Percentiles rank a stretch among this genome's conserved stretches.
phyloP scores from a whole-genome alignment of 345 rosid species.

The Populus davidiana region DNA sequence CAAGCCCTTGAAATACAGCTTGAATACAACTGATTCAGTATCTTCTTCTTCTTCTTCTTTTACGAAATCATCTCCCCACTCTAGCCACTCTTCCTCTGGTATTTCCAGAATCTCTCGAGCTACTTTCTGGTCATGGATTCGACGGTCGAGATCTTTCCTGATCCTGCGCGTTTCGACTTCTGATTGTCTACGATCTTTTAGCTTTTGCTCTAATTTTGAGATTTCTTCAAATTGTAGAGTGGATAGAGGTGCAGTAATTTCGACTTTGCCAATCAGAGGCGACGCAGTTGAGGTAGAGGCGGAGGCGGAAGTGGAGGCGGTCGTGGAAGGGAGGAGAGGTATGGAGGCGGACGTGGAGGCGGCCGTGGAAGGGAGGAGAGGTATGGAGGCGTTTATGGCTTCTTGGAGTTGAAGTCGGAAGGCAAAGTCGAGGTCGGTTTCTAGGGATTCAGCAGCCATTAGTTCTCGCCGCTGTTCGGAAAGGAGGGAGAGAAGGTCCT shows the following conservation, averaged over 20 bases:
- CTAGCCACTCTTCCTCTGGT: conserved; percentile 54
- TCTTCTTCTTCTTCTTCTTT: conserved; percentile 9
- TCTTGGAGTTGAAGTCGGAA: conserved; percentile 68
- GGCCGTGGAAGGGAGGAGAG: conserved; percentile 18
- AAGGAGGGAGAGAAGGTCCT: background rate
- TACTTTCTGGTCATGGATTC: conserved; percentile 59
- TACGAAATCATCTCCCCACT: conserved; percentile 46
- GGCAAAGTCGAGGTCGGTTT: conserved; percentile 55
- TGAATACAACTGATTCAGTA: background rate
- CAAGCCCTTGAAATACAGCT: conserved; percentile 39
- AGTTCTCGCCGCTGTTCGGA: conserved; percentile 27
- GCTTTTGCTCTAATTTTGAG: conserved; percentile 37
- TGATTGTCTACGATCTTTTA: conserved; percentile 39
- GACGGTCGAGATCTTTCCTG: conserved; percentile 49
- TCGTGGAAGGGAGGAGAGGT: conserved; percentile 19
- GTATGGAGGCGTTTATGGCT: conserved; percentile 49
- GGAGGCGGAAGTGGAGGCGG: conserved; percentile 1
- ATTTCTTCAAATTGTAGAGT: conserved; percentile 44
- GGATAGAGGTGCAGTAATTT: background rate
- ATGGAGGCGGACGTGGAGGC: conserved; percentile 13
- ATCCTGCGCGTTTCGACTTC: conserved; percentile 31
- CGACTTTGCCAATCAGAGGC: background rate
- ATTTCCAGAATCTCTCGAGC: conserved; percentile 47
- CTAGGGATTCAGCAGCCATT: conserved; percentile 44
- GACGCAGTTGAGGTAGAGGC: background rate